Base-by-base conservation (phyloP, 345 rosid species). In the Eucalyptus leucophloia region DNA sequence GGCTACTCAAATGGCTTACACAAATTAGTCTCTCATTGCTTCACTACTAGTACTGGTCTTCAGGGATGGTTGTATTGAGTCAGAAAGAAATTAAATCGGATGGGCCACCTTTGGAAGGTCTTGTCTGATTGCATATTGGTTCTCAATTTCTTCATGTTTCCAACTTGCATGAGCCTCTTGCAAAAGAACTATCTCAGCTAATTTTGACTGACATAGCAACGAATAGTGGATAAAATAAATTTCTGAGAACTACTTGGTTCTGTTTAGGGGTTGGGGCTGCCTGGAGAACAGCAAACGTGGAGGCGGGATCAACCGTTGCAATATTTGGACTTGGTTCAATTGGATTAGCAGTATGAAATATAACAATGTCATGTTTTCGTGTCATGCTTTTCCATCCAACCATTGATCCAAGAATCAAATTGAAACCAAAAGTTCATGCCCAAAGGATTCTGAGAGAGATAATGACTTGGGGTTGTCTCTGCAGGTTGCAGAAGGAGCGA, bases 281-380 rank as follows among this genome's bases (percentile, higher is more conserved):
- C 83, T 96, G 95, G 97, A 94, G 89, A 93, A 94, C 96, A 26
- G 99, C 98, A 49, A 91, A 95, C 47, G 99, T 97, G 86, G 96
- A 96, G 90, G 87, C 94, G 26, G 99, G 99, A 93, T 95, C 99
- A 87, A 96, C 97, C 37, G 97, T 96, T 90, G 99, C 92, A 54
- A 95, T 97, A 53, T 94, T 96, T 90, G 99, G 99, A 91, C 94
- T 97, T 60, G 99, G 99, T 54, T 94, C 99, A 49, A 93, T 97
- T 32, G 99, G 98, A 60, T 89, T 97, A 90, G 99, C 99, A 54
- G 99, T 97, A 95, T 56, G 92, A 83, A 90, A 82, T 53, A 51
- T 23, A 77, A 77, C 34, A 37, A 51, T 54, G 26, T 28, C 47
- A 60, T 24, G 16, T 44, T 81, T 49, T 23, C 81, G 30, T 23